These are phyloP conservation scores for Fraxinus xanthoxyloides DNA, from an alignment of 305 asterid genomes.

Conservation along the genomic window DNA sequence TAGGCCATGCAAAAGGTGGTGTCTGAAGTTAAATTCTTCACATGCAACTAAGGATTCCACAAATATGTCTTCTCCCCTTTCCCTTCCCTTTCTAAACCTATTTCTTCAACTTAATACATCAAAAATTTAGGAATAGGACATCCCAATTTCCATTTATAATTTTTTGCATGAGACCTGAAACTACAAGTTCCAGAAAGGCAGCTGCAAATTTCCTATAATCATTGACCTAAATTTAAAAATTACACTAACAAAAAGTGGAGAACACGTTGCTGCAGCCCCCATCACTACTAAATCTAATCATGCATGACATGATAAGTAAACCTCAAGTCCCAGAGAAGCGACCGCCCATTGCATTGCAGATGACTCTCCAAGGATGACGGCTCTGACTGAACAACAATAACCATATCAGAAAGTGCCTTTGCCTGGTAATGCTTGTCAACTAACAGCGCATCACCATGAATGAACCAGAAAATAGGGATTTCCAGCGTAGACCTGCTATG, in stretches of 20 bases:
- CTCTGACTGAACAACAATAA: slow-evolving; percentile 95
- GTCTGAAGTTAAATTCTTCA: background rate
- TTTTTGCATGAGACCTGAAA: background rate
- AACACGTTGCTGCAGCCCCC: slow-evolving; percentile 13
- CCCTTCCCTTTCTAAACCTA: background rate
- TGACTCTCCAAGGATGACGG: slow-evolving; percentile 97
- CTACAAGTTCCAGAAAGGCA: background rate
- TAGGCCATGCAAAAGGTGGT: background rate
- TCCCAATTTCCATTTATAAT: background rate
- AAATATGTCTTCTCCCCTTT: background rate
- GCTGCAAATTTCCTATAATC: slow-evolving; percentile 4
- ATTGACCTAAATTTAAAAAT: background rate
- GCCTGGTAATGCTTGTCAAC: slow-evolving; percentile 98
- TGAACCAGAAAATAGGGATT: slow-evolving; percentile 94
- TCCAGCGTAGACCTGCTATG: slow-evolving; percentile 91
- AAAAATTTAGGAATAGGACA: background rate
- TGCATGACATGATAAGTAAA: slow-evolving; percentile 26
- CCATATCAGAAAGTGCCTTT: slow-evolving; percentile 95
- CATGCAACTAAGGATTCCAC: background rate
- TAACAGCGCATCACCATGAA: slow-evolving; percentile 80
- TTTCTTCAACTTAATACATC: background rate
- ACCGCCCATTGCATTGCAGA: slow-evolving; percentile 88
- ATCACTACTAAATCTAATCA: slow-evolving; percentile 17
- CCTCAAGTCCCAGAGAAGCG: slow-evolving; percentile 94
- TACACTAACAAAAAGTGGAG: background rate